Evolutionary conservation across 2,329 filamentous ascomycete species (phyloP).

Genomic region (Chaetomium sp.): DNA sequence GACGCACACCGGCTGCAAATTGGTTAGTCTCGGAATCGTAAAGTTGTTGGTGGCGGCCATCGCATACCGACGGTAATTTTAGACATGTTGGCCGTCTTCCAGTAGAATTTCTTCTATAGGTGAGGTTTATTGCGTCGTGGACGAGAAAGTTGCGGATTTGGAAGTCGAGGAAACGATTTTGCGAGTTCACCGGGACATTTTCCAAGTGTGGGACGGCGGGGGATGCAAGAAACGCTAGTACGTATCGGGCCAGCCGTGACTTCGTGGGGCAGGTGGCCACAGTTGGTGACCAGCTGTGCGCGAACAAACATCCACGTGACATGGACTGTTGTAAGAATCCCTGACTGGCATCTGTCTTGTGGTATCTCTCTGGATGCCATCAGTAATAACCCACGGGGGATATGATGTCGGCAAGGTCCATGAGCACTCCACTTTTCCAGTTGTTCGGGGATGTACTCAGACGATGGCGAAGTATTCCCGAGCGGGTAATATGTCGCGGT

Average conservation of each 20-base stretch:
- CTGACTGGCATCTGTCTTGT: not conserved
- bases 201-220: constrained; percentile 28
- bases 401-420: constrained; percentile 12
- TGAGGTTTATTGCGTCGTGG: constrained; percentile 57
- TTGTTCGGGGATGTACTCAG: constrained; percentile 17
- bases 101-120: constrained; percentile 77
- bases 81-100: constrained; percentile 88
- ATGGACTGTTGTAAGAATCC: constrained; percentile 9
- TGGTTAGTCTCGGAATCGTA: constrained; percentile 29
- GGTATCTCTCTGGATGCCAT: not conserved
- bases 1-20: constrained; percentile 82
- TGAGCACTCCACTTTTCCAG: constrained; percentile 16
- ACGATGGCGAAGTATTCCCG: constrained; percentile 11
- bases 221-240: constrained; percentile 14
- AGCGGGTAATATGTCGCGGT: not conserved
- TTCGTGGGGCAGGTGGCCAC: not conserved
- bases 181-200: constrained; percentile 19
- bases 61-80: constrained; percentile 76
- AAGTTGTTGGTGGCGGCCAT: constrained; percentile 8
- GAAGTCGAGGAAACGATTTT: constrained; percentile 27
- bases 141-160: constrained; percentile 29
- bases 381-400: not conserved
- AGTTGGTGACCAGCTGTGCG: not conserved
- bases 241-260: not conserved
- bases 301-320: not conserved